Percentiles rank a stretch among this genome's conserved stretches.
Evolutionary conservation across 2,329 filamentous ascomycete genomes (phyloP).

Genomic region (Aureobasidium sp.): DNA sequence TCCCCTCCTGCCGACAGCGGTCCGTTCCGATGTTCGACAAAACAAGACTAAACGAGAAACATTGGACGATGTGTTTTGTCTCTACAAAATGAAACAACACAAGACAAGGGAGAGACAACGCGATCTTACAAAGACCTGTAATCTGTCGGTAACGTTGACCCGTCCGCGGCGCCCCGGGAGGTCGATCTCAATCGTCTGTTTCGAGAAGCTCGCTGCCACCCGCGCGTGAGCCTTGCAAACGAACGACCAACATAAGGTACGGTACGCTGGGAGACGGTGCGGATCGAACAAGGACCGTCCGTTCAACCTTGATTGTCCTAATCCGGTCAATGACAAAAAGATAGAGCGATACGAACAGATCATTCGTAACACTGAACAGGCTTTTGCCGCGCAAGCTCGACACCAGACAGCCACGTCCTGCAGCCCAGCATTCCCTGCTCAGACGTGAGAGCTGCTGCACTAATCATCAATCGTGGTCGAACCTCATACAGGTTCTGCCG

Average conservation of each 20-base stretch:
- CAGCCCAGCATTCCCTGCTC: constrained; percentile 1
- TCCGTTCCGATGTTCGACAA: constrained; percentile 10
- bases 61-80: constrained; percentile 8
- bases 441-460: not conserved
- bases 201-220: not conserved
- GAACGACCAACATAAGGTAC: constrained; percentile 13
- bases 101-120: not conserved
- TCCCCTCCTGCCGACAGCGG: not conserved
- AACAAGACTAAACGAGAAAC: not conserved
- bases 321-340: not conserved
- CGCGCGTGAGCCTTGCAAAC: not conserved
- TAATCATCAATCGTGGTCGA: not conserved
- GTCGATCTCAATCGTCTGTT: constrained; percentile 2
- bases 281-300: constrained; percentile 8
- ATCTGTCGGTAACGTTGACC: constrained; percentile 13
- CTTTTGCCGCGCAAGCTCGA: constrained; percentile 8
- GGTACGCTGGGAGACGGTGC: constrained; percentile 12
- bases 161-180: constrained; percentile 2
- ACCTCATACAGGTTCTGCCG: not conserved
- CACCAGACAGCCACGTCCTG: not conserved
- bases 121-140: constrained; percentile 5
- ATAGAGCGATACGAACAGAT: not conserved
- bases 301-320: constrained; percentile 11
- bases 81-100: constrained; percentile 7
- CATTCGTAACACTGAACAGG: not conserved